Conservation (phyloP, 164 flowering plant genomes). For the Hamamelis virginiana region DNA sequence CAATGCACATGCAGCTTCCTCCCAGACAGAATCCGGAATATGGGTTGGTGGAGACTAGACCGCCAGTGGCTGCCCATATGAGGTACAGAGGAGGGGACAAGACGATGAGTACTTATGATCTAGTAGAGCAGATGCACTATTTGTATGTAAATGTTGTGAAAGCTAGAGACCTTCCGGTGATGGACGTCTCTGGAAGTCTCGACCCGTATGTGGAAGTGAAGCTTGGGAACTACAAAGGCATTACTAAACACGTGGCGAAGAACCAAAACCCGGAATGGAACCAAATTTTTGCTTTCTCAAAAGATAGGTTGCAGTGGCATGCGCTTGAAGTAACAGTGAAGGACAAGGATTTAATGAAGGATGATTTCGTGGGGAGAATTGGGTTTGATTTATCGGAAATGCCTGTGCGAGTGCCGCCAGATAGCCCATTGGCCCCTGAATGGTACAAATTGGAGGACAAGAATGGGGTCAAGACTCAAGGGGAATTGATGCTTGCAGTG, state of each 20-base stretch:
- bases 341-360: conserved; percentile 70
- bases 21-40: conserved; percentile 50
- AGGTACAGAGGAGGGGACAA: conserved; percentile 62
- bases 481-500: conserved; percentile 86
- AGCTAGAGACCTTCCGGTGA: conserved; percentile 71
- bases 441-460: conserved; percentile 76
- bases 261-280: conserved; percentile 72
- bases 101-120: conserved; percentile 62
- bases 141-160: conserved; percentile 75
- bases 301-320: conserved; percentile 56
- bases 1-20: conserved; percentile 49
- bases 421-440: conserved; percentile 85
- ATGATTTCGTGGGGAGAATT: conserved; percentile 71
- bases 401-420: conserved; percentile 83
- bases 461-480: conserved; percentile 50
- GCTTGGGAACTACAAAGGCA: conserved; percentile 82
- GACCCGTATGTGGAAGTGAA: conserved; percentile 91
- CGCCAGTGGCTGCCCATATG: conserved; percentile 69
- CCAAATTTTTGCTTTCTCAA: conserved; percentile 71
- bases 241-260: conserved; percentile 69
- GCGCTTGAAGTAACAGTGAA: conserved; percentile 62
- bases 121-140: conserved; percentile 78
- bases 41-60: conserved; percentile 65
- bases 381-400: conserved; percentile 58
- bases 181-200: conserved; percentile 69